phyloP scores from a whole-genome alignment of 2,329 filamentous ascomycete species.

The Leptographium flavum region DNA sequence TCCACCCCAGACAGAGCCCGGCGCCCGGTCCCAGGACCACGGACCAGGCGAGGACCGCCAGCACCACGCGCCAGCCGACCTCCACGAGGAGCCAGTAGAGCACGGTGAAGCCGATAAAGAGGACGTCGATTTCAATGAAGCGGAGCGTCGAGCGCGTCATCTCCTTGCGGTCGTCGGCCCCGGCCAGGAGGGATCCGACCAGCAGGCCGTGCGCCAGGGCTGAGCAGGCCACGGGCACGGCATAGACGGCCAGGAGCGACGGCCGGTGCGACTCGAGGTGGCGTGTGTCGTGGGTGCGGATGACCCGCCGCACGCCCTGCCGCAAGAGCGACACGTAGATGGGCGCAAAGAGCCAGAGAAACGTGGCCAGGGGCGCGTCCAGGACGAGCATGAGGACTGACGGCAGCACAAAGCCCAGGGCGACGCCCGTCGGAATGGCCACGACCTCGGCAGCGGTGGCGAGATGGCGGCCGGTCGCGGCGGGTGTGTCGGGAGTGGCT shows the following conservation, averaged over 20 bases:
- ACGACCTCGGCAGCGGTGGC: constrained; percentile 35
- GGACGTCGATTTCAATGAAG: constrained; percentile 31
- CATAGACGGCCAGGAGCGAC: constrained; percentile 28
- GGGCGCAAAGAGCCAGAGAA: constrained; percentile 38
- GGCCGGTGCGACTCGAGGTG: constrained; percentile 28
- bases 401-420: constrained; percentile 31
- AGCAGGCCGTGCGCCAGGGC: constrained; percentile 26
- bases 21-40: constrained; percentile 22
- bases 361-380: constrained; percentile 21
- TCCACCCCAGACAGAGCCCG: constrained; percentile 20
- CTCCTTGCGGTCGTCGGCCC: constrained; percentile 30
- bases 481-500: constrained; percentile 1
- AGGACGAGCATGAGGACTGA: constrained; percentile 31
- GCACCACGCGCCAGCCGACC: constrained; percentile 25
- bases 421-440: constrained; percentile 36
- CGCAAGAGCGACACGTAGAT: constrained; percentile 31
- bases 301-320: constrained; percentile 17
- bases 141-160: constrained; percentile 32
- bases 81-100: constrained; percentile 40
- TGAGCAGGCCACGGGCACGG: constrained; percentile 28
- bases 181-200: constrained; percentile 20
- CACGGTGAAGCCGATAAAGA: constrained; percentile 31
- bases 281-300: constrained; percentile 12
- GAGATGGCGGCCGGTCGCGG: constrained; percentile 22
- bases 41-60: constrained; percentile 15